Base-by-base conservation (phyloP, 208 protist genomes). In the Trypanosomatidae sp. region DNA sequence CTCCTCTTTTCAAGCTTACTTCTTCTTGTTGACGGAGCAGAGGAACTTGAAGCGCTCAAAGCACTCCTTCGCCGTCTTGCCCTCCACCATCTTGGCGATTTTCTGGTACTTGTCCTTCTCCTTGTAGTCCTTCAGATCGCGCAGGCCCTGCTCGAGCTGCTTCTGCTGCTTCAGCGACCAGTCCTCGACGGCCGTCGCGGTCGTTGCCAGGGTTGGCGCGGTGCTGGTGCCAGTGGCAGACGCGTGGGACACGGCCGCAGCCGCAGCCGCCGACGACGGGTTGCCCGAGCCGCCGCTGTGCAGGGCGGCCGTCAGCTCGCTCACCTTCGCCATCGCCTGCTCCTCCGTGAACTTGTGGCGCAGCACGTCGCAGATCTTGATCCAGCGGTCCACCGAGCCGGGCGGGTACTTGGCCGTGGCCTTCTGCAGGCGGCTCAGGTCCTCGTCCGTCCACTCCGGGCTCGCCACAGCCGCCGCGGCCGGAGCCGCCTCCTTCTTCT, bases 111-210 rank as follows among this genome's bases (percentile, higher is more conserved):
- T 97, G 76, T 98, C 96, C 73, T 95, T 95, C 28, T 97, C 93
- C 69, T 96, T 97, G 73, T 97, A 98, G 64, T 95, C 93, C 71
- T 97, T 97, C 39, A 98, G 73, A 33, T 96, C 87, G 64, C 92
- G 86, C 49, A 99, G 87, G 6, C 85, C 97, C 49, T 89, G 77
- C 82, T 99, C 98, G 6, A 99, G 85, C 67, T 95, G 87, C 81
- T 98, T 98, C 74, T 99, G 98, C 83, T 99, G 94, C 71, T 92
- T 90, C 44, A 89, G 66, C n/a, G 90, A 93, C 98, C 98, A 99
- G 39, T 96, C 85, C 67, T 94, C 89, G 17, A 91, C 87, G 0
- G 84, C 36, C 22, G 80, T 12, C 19, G 69, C 49, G 5, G n/a
- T n/a, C n/a, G n/a, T n/a, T n/a, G n/a, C n/a, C n/a, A n/a, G n/a